phyloP scores from a whole-genome alignment of 176 grass and related monocot genomes.

The Melocanna baccifera region DNA sequence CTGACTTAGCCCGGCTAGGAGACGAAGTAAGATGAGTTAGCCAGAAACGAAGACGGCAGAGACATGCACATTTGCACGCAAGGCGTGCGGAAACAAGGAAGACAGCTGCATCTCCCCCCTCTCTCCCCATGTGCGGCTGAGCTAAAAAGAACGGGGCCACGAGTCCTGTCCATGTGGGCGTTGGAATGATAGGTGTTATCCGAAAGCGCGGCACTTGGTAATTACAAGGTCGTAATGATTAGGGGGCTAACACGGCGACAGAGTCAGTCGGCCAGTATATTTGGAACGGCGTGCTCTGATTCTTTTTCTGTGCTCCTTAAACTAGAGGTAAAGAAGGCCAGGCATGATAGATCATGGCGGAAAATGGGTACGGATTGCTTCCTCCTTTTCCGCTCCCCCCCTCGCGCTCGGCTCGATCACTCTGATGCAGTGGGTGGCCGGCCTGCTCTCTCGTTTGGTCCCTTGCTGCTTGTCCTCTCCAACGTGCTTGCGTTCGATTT shows the following conservation, averaged over 20 bases:
- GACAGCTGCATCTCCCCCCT: neutral
- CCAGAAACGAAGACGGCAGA: neutral
- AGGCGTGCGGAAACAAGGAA: conserved; percentile 7
- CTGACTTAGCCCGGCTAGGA: neutral
- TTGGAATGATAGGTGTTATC: conserved; percentile 30
- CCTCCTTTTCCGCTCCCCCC: neutral
- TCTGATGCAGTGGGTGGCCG: neutral
- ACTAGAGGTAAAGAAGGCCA: neutral
- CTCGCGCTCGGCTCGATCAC: neutral
- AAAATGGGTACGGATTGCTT: conserved; percentile 26
- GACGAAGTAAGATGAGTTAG: neutral
- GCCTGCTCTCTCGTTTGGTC: conserved; percentile 21
- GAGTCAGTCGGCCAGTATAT: conserved; percentile 29
- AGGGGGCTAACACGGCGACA: neutral
- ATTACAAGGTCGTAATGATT: conserved; percentile 10
- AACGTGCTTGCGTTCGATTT: neutral
- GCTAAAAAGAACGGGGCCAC: too few relatives aligned
- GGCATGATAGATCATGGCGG: conserved; percentile 22
- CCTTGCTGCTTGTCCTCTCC: conserved; percentile 6
- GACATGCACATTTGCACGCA: neutral
- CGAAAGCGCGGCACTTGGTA: conserved; percentile 15
- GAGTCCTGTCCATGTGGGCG: conserved; percentile 29
- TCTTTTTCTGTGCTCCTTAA: neutral
- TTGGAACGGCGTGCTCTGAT: conserved; percentile 27
- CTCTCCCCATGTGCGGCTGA: too few relatives aligned